A percentile compares a stretch with the other conserved stretches of the same genome.
phyloP scores from a whole-genome alignment of 2,329 filamentous ascomycete species.

The Chrysoporthe deuterocubensis region DNA sequence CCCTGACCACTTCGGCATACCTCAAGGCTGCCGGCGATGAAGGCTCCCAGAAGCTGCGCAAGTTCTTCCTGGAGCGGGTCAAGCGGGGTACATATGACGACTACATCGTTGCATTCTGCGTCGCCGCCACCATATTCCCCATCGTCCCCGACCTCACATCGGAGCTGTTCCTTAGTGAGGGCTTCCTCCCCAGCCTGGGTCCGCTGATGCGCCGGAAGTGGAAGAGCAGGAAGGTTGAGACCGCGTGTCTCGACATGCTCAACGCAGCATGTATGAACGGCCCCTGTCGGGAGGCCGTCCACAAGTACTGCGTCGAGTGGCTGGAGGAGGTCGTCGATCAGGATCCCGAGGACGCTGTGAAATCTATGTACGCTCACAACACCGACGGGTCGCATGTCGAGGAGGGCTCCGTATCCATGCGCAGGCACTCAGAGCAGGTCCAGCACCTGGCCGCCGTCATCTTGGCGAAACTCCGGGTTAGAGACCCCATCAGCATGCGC shows the following conservation, averaged over 20 bases:
- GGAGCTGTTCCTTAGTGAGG: slow-evolving; percentile 83
- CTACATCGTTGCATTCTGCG: slow-evolving; percentile 89
- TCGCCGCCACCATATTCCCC: slow-evolving; percentile 86
- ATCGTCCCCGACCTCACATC: slow-evolving; percentile 77
- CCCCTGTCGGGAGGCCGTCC: slow-evolving; percentile 79
- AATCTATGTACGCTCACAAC: slow-evolving; percentile 53
- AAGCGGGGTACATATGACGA: slow-evolving; percentile 81
- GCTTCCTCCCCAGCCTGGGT: slow-evolving; percentile 78
- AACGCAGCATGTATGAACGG: slow-evolving; percentile 89
- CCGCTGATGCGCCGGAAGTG: slow-evolving; percentile 78
- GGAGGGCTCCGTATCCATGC: slow-evolving; percentile 63
- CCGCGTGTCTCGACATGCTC: slow-evolving; percentile 84
- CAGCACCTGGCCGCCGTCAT: slow-evolving; percentile 74
- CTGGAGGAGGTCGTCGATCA: slow-evolving; percentile 81
- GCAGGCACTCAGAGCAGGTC: slow-evolving; percentile 64
- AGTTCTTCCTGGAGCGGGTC: slow-evolving; percentile 75
- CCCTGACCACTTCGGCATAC: slow-evolving; percentile 80
- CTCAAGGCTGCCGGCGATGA: slow-evolving; percentile 75
- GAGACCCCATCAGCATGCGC: slow-evolving; percentile 38
- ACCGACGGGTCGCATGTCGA: slow-evolving; percentile 59
- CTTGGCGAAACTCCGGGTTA: slow-evolving; percentile 71
- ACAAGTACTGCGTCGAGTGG: slow-evolving; percentile 85
- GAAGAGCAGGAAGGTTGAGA: slow-evolving; percentile 85
- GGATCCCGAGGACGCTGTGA: slow-evolving; percentile 61
- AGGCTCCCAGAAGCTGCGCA: slow-evolving; percentile 70